A percentile compares a stretch with the other conserved stretches of the same genome.
phyloP scores from a whole-genome alignment of 108 stramenopile genomes.

The Fragilaria crotonensis region DNA sequence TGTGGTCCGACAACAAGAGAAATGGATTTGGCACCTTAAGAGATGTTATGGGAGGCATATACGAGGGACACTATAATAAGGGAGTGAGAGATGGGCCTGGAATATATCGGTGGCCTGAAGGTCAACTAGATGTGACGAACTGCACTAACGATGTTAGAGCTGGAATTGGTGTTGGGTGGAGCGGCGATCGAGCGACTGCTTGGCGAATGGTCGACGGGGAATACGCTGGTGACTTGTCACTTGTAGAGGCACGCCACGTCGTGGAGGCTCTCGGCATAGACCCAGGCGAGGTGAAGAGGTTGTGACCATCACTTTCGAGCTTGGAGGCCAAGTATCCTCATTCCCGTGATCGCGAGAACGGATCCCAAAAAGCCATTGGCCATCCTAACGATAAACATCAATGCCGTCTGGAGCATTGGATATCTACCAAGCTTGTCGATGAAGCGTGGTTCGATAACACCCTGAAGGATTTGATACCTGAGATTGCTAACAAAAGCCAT shows the following conservation, averaged over 20 bases:
- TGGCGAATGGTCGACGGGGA: conserved; percentile 34
- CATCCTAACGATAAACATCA: conserved; percentile 46
- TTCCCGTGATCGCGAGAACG: conserved; percentile 72
- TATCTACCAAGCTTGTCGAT: conserved; percentile 36
- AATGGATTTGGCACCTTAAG: conserved; percentile 2
- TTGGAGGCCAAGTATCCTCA: conserved; percentile 60
- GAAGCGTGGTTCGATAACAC: conserved; percentile 56
- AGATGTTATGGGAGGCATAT: conserved; percentile 22
- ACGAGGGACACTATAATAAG: conserved; percentile 28
- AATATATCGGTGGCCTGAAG: conserved; percentile 36
- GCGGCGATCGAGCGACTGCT: conserved; percentile 27
- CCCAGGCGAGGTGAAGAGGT: too few species aligned
- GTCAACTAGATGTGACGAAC: conserved; percentile 33
- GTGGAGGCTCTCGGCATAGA: too few species aligned
- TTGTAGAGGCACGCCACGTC: neutral
- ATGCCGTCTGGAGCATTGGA: conserved; percentile 11
- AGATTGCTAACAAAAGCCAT: conserved; percentile 70
- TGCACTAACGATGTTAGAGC: conserved; percentile 38
- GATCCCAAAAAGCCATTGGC: conserved; percentile 64
- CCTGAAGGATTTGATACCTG: conserved; percentile 79
- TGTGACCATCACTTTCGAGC: too few species aligned
- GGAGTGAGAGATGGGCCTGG: conserved; percentile 42
- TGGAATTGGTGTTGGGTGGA: conserved; percentile 41
- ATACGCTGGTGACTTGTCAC: neutral
- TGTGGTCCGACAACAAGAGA: conserved; percentile 4